Conservation (phyloP, 352 stramenopile species). For the Thalassiosira livingstoniorum region DNA sequence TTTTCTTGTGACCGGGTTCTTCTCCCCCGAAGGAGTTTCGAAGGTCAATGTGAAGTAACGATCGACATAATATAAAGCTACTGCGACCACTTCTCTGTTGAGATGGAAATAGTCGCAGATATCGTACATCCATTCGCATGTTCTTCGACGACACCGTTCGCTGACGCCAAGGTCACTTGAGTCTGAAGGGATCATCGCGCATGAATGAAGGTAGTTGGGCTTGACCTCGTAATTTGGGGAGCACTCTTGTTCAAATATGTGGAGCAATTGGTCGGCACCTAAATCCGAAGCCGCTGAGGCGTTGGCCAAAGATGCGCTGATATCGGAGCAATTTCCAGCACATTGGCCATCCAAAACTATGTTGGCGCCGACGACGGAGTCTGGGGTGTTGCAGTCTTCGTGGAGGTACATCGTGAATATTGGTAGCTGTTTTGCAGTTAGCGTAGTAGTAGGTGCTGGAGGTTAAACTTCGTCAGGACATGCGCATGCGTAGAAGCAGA, state of each 20-base stretch:
- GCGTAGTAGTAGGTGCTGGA: too few species aligned
- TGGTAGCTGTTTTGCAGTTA: too few species aligned
- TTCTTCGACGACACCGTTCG: slow-evolving; percentile 44
- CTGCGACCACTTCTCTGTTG: slow-evolving; percentile 42
- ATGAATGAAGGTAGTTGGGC: slow-evolving; percentile 54
- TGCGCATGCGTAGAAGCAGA: too few species aligned
- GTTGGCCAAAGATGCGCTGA: not conserved
- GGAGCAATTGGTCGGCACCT: slow-evolving; percentile 16
- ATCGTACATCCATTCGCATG: slow-evolving; percentile 63
- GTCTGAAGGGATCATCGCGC: slow-evolving; percentile 19
- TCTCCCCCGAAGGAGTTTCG: not conserved
- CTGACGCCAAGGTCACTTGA: slow-evolving; percentile 37
- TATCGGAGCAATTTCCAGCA: not conserved
- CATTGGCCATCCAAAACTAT: slow-evolving; percentile 14
- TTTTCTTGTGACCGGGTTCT: slow-evolving; percentile 21
- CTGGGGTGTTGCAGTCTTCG: slow-evolving; percentile 32
- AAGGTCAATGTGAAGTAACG: slow-evolving; percentile 51
- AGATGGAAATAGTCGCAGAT: slow-evolving; percentile 55
- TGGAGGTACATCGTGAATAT: slow-evolving; percentile 5
- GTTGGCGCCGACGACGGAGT: slow-evolving; percentile 36
- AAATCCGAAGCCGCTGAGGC: not conserved
- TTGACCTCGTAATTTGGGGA: slow-evolving; percentile 24
- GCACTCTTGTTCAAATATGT: slow-evolving; percentile 29
- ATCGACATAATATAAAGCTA: slow-evolving; percentile 59
- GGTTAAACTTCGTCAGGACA: too few species aligned